These are phyloP conservation scores for Penicillium sp. DNA, from an alignment of 2,329 filamentous ascomycete genomes.

Conservation along the genomic window DNA sequence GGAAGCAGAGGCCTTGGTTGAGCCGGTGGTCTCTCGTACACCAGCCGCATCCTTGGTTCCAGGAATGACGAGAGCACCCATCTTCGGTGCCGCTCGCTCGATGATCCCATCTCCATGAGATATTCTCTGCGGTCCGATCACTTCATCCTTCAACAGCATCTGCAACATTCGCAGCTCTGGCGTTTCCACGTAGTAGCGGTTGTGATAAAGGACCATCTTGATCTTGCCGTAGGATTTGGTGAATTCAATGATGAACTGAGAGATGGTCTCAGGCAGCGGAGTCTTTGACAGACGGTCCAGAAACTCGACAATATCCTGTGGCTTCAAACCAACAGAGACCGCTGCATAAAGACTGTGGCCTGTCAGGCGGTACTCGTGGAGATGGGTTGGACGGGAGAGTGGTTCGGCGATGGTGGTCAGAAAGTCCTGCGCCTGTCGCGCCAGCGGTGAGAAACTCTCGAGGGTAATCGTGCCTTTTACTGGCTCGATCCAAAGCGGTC, in stretches of 20 bases:
- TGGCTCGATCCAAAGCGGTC: constrained; percentile 93
- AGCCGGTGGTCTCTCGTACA: constrained; percentile 68
- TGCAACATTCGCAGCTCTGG: constrained; percentile 85
- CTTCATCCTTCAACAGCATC: constrained; percentile 77
- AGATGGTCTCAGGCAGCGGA: constrained; percentile 76
- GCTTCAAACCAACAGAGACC: constrained; percentile 88
- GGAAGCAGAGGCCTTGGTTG: constrained; percentile 34
- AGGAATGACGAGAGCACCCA: constrained; percentile 85
- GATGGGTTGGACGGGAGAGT: constrained; percentile 80
- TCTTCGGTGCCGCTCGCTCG: constrained; percentile 79
- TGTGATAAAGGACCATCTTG: constrained; percentile 91
- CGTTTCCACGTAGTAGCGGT: constrained; percentile 91
- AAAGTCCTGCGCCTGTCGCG: constrained; percentile 87
- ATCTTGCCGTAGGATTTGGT: constrained; percentile 94
- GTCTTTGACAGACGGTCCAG: constrained; percentile 89
- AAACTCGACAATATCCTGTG: constrained; percentile 85
- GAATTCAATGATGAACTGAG: constrained; percentile 76
- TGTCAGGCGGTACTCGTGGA: constrained; percentile 92
- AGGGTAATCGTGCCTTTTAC: constrained; percentile 83
- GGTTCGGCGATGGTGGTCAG: constrained; percentile 95
- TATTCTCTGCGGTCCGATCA: constrained; percentile 77
- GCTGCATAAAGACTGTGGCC: constrained; percentile 93
- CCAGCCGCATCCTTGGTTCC: constrained; percentile 93
- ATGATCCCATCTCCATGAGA: constrained; percentile 73
- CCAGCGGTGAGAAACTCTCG: constrained; percentile 89